A percentile compares a stretch with the other conserved stretches of the same genome.
These are phyloP conservation scores for Pascua sp. DNA, from an alignment of 1,284 basidiomycete species.

Conservation along the genomic window DNA sequence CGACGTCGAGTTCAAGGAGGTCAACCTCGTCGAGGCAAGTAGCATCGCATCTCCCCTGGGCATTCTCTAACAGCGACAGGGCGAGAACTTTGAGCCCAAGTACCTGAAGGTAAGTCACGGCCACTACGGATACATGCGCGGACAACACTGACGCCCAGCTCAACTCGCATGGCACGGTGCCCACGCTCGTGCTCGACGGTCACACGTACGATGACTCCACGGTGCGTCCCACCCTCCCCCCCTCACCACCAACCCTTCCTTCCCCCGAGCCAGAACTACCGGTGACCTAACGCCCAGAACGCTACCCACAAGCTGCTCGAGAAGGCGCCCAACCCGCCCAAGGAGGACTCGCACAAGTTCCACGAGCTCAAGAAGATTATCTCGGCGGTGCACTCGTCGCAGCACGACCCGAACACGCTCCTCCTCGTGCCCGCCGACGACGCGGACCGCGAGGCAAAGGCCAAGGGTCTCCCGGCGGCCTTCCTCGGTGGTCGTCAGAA, in stretches of 20 bases:
- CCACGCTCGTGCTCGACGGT: conserved; percentile 53
- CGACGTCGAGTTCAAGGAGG: conserved; percentile 29
- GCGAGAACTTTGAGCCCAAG: conserved; percentile 62
- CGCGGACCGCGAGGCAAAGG: conserved; percentile 55
- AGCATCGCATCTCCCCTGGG: not conserved
- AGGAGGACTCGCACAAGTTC: conserved; percentile 27
- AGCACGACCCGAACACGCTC: conserved; percentile 58
- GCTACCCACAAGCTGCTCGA: conserved; percentile 56
- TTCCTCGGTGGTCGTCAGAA: conserved; percentile 56
- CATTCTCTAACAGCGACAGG: conserved; percentile 38
- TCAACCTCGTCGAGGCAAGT: conserved; percentile 40
- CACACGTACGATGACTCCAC: conserved; percentile 2
- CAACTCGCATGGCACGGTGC: conserved; percentile 59
- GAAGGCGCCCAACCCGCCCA: conserved; percentile 51
- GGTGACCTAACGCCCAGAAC: conserved; percentile 29
- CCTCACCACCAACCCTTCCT: not conserved
- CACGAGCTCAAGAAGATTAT: conserved; percentile 34
- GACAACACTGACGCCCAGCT: conserved; percentile 24
- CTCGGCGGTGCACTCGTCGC: conserved; percentile 55
- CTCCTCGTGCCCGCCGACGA: conserved; percentile 56
- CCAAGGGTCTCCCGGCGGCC: conserved; percentile 44
- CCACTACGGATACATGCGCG: not conserved
- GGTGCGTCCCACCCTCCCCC: not conserved
- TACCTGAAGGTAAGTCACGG: conserved; percentile 51
- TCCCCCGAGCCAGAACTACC: not conserved